Conservation (phyloP, 768 basidiomycete species). For the Candolleomyces eurysporus region DNA sequence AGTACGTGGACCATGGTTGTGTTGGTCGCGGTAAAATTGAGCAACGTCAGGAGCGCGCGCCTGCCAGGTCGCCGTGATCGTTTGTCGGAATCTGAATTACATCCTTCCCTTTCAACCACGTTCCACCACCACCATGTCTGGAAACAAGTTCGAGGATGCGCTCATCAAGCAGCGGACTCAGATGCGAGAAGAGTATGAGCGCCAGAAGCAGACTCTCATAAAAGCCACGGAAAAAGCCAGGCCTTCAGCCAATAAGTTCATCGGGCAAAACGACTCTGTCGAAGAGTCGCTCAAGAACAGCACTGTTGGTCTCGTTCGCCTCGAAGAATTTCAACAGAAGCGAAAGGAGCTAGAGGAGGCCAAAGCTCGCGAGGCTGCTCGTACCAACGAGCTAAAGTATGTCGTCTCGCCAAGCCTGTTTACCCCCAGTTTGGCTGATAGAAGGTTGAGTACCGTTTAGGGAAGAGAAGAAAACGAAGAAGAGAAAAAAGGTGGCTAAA, state of each 20-base stretch:
- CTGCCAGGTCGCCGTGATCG: background rate
- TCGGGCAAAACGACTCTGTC: conserved; percentile 91
- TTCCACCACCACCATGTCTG: conserved; percentile 51
- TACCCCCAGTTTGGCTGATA: conserved; percentile 52
- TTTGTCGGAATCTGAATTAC: conserved; percentile 13
- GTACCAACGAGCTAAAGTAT: conserved; percentile 85
- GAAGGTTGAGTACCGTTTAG: conserved; percentile 84
- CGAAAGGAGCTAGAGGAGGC: conserved; percentile 89
- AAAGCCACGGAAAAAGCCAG: conserved; percentile 92
- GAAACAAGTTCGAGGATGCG: conserved; percentile 76
- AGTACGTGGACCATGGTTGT: conserved; percentile 79
- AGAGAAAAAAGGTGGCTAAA: conserved; percentile 88
- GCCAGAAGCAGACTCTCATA: conserved; percentile 77
- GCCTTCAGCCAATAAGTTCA: conserved; percentile 84
- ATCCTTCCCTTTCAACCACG: conserved; percentile 8
- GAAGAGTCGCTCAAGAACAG: conserved; percentile 89
- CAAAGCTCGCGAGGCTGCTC: conserved; percentile 85
- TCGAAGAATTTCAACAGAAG: conserved; percentile 91
- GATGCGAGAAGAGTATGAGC: conserved; percentile 78
- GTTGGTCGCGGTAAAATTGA: conserved; percentile 5
- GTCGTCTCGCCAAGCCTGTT: conserved; percentile 29
- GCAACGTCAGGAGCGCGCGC: conserved; percentile 1
- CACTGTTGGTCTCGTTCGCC: conserved; percentile 86
- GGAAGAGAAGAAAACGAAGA: conserved; percentile 86
- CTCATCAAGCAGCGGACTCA: conserved; percentile 80